A percentile compares a stretch with the other conserved stretches of the same genome.
These are phyloP conservation scores for Lachnellula arida DNA, from an alignment of 2,329 filamentous ascomycete genomes.

Conservation along the genomic window DNA sequence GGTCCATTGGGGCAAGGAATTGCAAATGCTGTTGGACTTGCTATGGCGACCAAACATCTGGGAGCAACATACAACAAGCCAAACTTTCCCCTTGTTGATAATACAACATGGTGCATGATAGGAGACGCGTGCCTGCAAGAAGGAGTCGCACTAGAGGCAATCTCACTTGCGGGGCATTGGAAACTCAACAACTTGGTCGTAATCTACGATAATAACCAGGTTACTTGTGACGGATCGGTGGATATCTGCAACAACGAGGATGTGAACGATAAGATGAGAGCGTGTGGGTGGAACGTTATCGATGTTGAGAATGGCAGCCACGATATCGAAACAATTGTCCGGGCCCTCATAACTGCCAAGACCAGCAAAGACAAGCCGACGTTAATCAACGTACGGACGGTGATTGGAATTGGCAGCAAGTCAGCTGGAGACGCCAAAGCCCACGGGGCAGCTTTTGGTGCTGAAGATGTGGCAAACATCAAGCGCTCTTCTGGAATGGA, in stretches of 20 bases:
- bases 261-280: constrained; percentile 45
- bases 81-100: constrained; percentile 39
- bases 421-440: constrained; percentile 28
- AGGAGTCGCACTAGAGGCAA: constrained; percentile 45
- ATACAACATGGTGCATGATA: constrained; percentile 45
- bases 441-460: constrained; percentile 17
- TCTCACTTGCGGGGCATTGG: constrained; percentile 44
- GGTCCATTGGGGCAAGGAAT: constrained; percentile 48
- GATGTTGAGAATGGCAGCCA: constrained; percentile 42
- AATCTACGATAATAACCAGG: constrained; percentile 49
- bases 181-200: constrained; percentile 44
- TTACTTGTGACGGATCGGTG: constrained; percentile 46
- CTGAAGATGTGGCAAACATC: constrained; percentile 17
- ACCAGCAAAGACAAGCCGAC: constrained; percentile 40
- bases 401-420: constrained; percentile 42
- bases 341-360: constrained; percentile 38
- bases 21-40: constrained; percentile 47
- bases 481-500: constrained; percentile 29
- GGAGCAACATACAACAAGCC: constrained; percentile 43
- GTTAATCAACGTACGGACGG: constrained; percentile 47
- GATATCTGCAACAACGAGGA: constrained; percentile 45
- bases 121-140: constrained; percentile 48
- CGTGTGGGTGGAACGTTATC: constrained; percentile 44
- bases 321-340: constrained; percentile 39
- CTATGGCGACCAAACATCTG: constrained; percentile 45